Base-by-base conservation (phyloP, 768 basidiomycete genomes). In the Trametes punicea region DNA sequence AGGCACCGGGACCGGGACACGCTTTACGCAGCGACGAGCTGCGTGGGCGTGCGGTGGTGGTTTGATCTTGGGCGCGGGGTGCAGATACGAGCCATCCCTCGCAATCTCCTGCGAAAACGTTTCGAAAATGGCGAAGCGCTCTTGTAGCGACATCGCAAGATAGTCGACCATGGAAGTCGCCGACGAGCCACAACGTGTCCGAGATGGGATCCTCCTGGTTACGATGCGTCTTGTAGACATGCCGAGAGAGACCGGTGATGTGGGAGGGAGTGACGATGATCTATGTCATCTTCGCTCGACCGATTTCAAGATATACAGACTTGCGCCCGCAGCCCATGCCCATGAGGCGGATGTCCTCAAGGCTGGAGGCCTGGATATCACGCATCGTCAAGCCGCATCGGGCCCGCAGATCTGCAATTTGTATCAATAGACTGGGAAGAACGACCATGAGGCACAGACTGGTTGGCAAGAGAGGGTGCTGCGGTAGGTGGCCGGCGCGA, bases 11-110 rank as follows among this genome's bases (percentile, higher is more conserved):
- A 54, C 44, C 34, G 52, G 44, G 18, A 54, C 44, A n/a, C 52
- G 52, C 39, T 46, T 54, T n/a, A 54, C 52, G 52, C 44, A 38
- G 52, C 52, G 52, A 18, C 52, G 52, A 30, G 34, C 44, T 54
- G 52, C 52, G 26, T 26, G 9, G 2, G 23, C 44, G 33, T 38
- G 33, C 8, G 23, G 25, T 6, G 23, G 15, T 18, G 44, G 52
- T 16, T 34, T 11, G 45, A 46, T 46, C 36, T 34, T 51, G 26
- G 47, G 13, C 11, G 42, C 18, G 20, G 26, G n/a, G 52, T 26
- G 21, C n/a, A 33, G 18, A 29, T 46, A 39, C 4, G 44, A 21
- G 34, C 39, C 15, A 38, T 38, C 34, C 34, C 42, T 38, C 52
- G 34, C 34, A 5, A 54, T 54, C 44, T 46, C 34, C 15, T 20